Evolutionary conservation across 352 stramenopile genomes (phyloP), one percentile per base, ranked within the genome.

Genomic region (Phytopythium helicoides): DNA sequence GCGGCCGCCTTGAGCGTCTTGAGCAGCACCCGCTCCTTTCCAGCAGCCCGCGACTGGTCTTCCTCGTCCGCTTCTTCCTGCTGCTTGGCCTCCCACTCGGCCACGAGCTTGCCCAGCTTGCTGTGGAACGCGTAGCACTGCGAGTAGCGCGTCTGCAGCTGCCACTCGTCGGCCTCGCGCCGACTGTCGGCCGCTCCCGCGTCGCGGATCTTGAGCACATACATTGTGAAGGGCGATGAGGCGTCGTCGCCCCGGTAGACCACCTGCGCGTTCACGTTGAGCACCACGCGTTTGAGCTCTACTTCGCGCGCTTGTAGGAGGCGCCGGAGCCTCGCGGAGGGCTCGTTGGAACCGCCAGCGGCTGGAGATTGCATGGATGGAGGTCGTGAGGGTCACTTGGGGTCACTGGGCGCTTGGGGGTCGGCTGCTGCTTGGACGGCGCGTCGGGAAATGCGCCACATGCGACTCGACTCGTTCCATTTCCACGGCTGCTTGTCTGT

Each of bases 221-320:
- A 71, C 39, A 64, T 44, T 2, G 63, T 71, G 42, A 64, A 67
- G 3, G 63, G 63, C 19, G 63, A 54, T 15, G 58, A 54, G 22
- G 58, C 15, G 45, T 71, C 63, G 14, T 60, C 45, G 18, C 25
- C 61, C 19, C 59, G 45, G 37, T 68, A 68, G 28, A 71, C 34
- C 22, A 62, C 56, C 37, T 52, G 46, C 28, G 48, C 48, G 34
- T 58, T 58, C 18, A 50, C 50, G 37, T 54, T 37, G 23, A 71
- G 52, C 8, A 54, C 39, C 38, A 71, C 46, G 7, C 38, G 57
- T 14, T 34, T 40, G 9, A 62, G 50, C 44, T 71, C 63, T 3
- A 25, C 42, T 2, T 54, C 44, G 2, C 63, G 54, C 11, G 58
- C 63, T 31, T 64, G 60, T 2, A 71, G 51, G 31, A 71, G 23